These are phyloP conservation scores for Coemansia sp. DNA, from an alignment of 371 early-diverging fungal genomes.

Conservation along the genomic window DNA sequence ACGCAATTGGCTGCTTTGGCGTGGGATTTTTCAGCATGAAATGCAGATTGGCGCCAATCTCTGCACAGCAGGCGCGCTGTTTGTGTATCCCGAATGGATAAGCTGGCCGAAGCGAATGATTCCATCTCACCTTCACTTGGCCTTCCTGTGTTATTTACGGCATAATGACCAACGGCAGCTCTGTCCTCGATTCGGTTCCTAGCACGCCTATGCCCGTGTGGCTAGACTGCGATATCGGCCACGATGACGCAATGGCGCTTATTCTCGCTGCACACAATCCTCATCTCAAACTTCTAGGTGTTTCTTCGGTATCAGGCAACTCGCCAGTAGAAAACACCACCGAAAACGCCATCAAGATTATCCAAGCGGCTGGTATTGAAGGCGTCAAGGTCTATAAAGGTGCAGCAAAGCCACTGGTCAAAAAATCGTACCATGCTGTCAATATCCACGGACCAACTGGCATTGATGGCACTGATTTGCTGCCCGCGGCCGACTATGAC, in stretches of 20 bases:
- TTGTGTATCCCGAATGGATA: no score
- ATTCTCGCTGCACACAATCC: slow-evolving; percentile 45
- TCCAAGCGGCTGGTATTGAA: slow-evolving; percentile 44
- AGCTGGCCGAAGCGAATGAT: no score
- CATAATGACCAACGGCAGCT: neutral
- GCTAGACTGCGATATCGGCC: slow-evolving; percentile 53
- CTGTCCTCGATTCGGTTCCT: neutral
- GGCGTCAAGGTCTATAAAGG: slow-evolving; percentile 37
- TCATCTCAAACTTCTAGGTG: slow-evolving; percentile 19
- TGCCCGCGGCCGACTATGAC: slow-evolving; percentile 36
- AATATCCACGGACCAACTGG: slow-evolving; percentile 49
- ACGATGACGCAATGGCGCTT: slow-evolving; percentile 52
- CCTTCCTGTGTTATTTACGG: neutral
- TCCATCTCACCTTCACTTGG: no score
- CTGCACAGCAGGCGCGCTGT: neutral
- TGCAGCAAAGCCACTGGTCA: slow-evolving; percentile 40
- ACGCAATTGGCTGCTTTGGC: no score
- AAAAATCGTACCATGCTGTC: slow-evolving; percentile 18
- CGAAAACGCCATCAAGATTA: slow-evolving; percentile 17
- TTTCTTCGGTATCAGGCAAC: slow-evolving; percentile 38
- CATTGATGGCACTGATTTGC: slow-evolving; percentile 32
- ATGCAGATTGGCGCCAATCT: neutral
- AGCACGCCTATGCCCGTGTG: slow-evolving; percentile 28
- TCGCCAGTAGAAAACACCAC: slow-evolving; percentile 16
- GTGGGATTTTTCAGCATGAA: neutral